Percentiles rank a stretch among this genome's conserved stretches.
phyloP scores from a whole-genome alignment of 2,329 filamentous ascomycete genomes.

The Penicillium capsulatum region DNA sequence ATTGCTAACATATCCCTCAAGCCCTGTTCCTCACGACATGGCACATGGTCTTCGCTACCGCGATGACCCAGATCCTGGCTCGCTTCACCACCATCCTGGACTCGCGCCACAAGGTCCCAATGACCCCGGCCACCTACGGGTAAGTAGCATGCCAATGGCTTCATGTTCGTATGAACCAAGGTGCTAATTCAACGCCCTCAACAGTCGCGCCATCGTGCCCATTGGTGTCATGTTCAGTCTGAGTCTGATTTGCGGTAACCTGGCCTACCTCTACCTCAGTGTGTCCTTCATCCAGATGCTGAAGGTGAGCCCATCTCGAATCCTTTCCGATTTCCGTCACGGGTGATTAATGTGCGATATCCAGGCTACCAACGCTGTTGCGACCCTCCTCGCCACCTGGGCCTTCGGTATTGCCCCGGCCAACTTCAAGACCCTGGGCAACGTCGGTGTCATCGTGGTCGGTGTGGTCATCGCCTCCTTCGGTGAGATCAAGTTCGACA shows the following conservation, averaged over 20 bases:
- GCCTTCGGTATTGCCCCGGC: slow-evolving; percentile 73
- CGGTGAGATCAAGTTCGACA: slow-evolving; percentile 84
- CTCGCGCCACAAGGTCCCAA: slow-evolving; percentile 90
- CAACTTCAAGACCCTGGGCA: slow-evolving; percentile 79
- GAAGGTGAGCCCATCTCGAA: slow-evolving; percentile 66
- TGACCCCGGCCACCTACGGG: slow-evolving; percentile 87
- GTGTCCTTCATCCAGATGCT: slow-evolving; percentile 99
- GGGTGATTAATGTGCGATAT: slow-evolving; percentile 5
- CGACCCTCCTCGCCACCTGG: slow-evolving; percentile 85
- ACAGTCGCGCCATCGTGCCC: slow-evolving; percentile 74
- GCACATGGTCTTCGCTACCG: slow-evolving; percentile 84
- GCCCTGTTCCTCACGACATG: slow-evolving; percentile 77
- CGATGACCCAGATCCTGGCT: slow-evolving; percentile 89
- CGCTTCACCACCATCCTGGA: slow-evolving; percentile 84
- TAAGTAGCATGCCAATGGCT: slow-evolving; percentile 11
- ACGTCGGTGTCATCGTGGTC: slow-evolving; percentile 88
- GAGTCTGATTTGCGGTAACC: slow-evolving; percentile 92
- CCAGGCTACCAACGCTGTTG: slow-evolving; percentile 87
- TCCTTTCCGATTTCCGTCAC: too few relatives aligned
- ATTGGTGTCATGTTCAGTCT: slow-evolving; percentile 95
- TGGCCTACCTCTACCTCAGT: slow-evolving; percentile 91
- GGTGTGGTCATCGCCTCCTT: slow-evolving; percentile 91
- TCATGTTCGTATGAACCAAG: neutral
- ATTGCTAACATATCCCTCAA: slow-evolving; percentile 23
- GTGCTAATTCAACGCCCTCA: neutral